These are phyloP conservation scores for Hordeum pubiflorum DNA, from an alignment of 202 grass and related monocot genomes.

Conservation along the genomic window DNA sequence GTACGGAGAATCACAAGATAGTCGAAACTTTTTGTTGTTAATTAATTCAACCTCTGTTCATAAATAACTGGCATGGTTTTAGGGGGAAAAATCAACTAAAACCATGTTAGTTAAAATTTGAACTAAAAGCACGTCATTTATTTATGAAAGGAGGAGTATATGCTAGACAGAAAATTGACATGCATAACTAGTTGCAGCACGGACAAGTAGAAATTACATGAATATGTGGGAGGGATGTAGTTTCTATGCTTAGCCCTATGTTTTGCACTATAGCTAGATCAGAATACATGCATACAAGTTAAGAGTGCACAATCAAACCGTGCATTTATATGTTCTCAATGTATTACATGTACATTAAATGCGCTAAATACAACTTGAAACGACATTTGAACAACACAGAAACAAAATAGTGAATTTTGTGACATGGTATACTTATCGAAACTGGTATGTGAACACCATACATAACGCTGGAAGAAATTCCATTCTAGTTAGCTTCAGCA, in stretches of 20 bases:
- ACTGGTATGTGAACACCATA: background rate
- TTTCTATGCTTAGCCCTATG: background rate
- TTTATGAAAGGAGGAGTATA: background rate
- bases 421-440: no score
- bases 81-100: no score
- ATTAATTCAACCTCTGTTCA: background rate
- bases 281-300: no score
- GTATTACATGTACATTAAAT: background rate
- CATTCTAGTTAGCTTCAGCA: background rate
- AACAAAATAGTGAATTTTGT: background rate
- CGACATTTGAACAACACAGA: background rate
- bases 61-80: no score
- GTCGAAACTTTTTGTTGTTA: background rate
- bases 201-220: background rate
- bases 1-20: background rate
- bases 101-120: no score
- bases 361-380: background rate
- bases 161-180: background rate
- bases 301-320: background rate
- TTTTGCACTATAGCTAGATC: no score
- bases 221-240: background rate
- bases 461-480: no score
- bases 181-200: background rate
- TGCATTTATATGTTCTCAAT: background rate
- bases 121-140: no score